Evolutionary conservation across 352 stramenopile species (phyloP), one percentile per base, ranked within the genome.

Genomic region (Proteromonas lacertae): DNA sequence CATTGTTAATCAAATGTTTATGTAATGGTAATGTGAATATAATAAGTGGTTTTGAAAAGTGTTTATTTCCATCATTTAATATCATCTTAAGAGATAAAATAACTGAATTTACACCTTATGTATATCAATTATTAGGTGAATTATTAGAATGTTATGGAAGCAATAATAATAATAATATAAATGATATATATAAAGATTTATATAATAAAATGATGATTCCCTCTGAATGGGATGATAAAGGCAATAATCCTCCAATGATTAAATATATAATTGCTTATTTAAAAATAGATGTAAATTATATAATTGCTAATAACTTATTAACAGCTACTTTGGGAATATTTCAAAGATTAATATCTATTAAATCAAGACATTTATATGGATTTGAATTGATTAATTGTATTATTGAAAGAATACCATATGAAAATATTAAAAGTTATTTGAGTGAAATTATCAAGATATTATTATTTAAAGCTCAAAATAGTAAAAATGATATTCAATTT

Each of bases 41-140:
- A n/a, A n/a, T n/a, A n/a, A 9, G 1, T 14, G 21, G 22, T 18
- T 92, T 95, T 38, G 84, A 98, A 57, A 51, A 56, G 13, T 53
- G 91, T 13, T 62, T 98, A 4, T 96, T 96, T 53, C 29, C 36
- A 4, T 72, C 75, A 4, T 96, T 96, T 53, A 68, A 94, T 50
- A 75, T 64, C 35, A 66, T 99, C 26, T 56, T 99, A 25, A 66
- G 83, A 24, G 82, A 91, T 47, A 82, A 96, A 46, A 69, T 99
- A 23, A 64, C 76, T 26, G 69, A 88, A 46, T 81, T 88, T 35
- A 62, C 73, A 16, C 82, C 87, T 7, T 99, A 99, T 43, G 83
- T 97, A 2, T 96, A 96, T 51, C 84, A 99, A 51, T 62, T 95
- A n/a, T 52, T 96, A 14, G 79, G 83, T 0, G 80, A 94, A 53